Evolutionary conservation across 2,329 filamentous ascomycete genomes (phyloP).

Genomic region (Seiridium unicorne): DNA sequence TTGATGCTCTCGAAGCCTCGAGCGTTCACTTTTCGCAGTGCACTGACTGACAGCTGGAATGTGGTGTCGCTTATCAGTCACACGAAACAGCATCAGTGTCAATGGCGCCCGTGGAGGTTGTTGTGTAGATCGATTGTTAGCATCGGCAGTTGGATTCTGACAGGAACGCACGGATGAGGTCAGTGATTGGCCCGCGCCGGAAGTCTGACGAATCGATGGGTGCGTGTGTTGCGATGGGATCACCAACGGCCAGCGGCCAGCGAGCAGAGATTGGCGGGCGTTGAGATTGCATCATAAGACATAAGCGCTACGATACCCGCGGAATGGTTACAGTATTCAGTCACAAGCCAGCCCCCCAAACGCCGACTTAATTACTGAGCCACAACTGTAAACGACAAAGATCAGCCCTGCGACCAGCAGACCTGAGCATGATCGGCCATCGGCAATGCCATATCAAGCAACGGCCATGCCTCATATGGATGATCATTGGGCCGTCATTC

Average conservation of each 20-base stretch:
- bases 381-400: not conserved
- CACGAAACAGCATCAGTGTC: slow-evolving; percentile 1
- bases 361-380: not conserved
- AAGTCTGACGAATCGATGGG: not conserved
- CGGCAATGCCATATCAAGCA: not conserved
- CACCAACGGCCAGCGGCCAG: not conserved
- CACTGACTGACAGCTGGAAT: not conserved
- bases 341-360: not conserved
- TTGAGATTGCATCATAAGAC: slow-evolving; percentile 5
- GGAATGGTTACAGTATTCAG: not conserved
- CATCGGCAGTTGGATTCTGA: slow-evolving; percentile 5
- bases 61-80: not conserved
- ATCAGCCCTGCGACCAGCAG: not conserved
- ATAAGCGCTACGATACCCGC: not conserved
- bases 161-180: slow-evolving; percentile 2
- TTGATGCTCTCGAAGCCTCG: not conserved
- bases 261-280: not conserved
- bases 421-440: not conserved
- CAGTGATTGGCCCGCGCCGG: not conserved
- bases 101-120: not conserved
- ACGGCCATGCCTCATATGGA: too few relatives aligned
- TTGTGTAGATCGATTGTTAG: slow-evolving; percentile 1
- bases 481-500: too few relatives aligned
- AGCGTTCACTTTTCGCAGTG: not conserved
- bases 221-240: not conserved